Conservation (phyloP, 106 monocot species). For the Apostasia shenzhenica region DNA sequence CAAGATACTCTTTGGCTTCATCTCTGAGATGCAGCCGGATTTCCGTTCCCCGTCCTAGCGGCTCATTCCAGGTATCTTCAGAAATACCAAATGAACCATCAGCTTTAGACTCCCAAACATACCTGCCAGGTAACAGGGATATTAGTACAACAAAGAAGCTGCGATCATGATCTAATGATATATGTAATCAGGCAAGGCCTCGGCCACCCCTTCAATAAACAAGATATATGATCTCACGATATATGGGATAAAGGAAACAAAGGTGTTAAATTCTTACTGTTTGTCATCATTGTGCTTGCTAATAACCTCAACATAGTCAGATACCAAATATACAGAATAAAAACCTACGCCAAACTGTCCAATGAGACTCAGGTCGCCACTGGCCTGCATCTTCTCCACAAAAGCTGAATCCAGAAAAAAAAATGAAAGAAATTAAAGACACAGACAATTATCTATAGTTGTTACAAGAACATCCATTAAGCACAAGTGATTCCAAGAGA, state of each 20-base stretch:
- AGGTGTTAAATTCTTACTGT: conserved; percentile 47
- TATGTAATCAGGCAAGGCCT: too few species aligned
- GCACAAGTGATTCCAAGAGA: background rate
- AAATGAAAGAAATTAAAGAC: background rate
- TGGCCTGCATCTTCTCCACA: conserved; percentile 96
- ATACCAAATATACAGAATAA: conserved; percentile 96
- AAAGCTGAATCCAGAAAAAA: conserved; percentile 50
- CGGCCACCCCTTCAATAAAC: too few species aligned
- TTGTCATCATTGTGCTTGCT: conserved; percentile 99
- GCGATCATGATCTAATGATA: too few species aligned
- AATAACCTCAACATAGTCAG: conserved; percentile 97
- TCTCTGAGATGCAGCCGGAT: conserved; percentile 82
- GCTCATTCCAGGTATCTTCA: conserved; percentile 96
- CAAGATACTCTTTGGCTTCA: conserved; percentile 91
- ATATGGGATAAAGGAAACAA: too few species aligned
- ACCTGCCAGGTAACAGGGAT: conserved; percentile 17
- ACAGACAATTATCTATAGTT: background rate
- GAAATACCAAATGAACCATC: conserved; percentile 95
- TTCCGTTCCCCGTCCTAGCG: conserved; percentile 95
- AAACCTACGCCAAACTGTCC: conserved; percentile 99
- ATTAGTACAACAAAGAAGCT: too few species aligned
- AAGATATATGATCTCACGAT: too few species aligned
- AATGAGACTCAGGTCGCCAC: conserved; percentile 93
- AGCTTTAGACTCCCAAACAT: conserved; percentile 99
- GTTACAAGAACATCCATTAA: background rate